Evolutionary conservation across 2,329 filamentous ascomycete genomes (phyloP).

Genomic region (Fragosphaeria purpurea): DNA sequence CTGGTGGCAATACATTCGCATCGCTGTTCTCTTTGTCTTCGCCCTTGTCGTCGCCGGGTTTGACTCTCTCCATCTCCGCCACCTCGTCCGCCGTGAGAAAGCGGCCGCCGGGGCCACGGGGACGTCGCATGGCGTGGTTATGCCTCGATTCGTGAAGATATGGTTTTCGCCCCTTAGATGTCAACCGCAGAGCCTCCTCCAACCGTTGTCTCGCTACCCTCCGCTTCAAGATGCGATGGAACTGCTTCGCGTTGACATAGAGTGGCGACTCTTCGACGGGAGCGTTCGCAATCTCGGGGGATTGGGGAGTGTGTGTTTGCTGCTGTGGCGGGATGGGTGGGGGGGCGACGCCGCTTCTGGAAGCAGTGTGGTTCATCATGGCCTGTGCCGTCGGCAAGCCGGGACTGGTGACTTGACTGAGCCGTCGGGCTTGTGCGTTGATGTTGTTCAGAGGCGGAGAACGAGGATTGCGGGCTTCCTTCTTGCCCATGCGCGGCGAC

Average conservation of each 20-base stretch:
- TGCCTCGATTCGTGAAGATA: conserved; percentile 96
- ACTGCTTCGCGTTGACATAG: conserved; percentile 98
- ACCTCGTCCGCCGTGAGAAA: conserved; percentile 97
- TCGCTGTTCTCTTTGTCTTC: conserved; percentile 27
- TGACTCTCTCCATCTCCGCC: conserved; percentile 69
- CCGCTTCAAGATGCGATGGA: conserved; percentile 91
- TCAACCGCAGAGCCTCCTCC: conserved; percentile 83
- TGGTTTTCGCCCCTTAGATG: conserved; percentile 90
- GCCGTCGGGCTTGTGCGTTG: conserved; percentile 47
- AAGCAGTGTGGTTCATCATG: conserved; percentile 59
- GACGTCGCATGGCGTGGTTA: conserved; percentile 95
- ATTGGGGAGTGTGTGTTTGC: conserved; percentile 59
- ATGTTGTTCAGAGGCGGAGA: conserved; percentile 65
- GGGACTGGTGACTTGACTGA: conserved; percentile 71
- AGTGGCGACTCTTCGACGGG: conserved; percentile 82
- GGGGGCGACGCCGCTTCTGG: conserved; percentile 40
- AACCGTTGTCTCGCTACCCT: conserved; percentile 86
- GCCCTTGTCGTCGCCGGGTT: conserved; percentile 28
- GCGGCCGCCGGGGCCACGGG: conserved; percentile 83
- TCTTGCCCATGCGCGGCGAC: conserved; percentile 73
- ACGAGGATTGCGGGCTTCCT: conserved; percentile 60
- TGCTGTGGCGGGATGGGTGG: conserved; percentile 54
- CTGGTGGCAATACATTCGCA: conserved; percentile 15
- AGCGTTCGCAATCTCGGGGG: conserved; percentile 66
- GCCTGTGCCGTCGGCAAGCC: conserved; percentile 63